phyloP scores from a whole-genome alignment of 345 rosid genomes.

The Microthlaspi erraticum region DNA sequence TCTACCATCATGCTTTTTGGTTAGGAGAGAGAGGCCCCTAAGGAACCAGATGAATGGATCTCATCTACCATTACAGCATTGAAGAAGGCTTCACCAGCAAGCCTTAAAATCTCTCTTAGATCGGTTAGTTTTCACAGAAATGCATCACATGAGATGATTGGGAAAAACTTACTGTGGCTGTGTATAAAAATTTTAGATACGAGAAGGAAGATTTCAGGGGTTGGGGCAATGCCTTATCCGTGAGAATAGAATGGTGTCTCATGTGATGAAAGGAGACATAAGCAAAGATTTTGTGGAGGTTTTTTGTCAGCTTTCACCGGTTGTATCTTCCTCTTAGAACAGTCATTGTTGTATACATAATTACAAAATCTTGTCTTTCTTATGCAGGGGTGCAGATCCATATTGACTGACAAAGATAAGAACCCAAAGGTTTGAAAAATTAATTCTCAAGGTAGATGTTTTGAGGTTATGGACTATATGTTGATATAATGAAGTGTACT shows the following conservation, averaged over 20 bases:
- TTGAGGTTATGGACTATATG: too few relatives aligned
- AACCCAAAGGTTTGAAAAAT: slow-evolving; percentile 94
- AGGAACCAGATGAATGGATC: slow-evolving; percentile 58
- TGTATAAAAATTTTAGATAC: slow-evolving; percentile 63
- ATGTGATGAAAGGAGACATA: slow-evolving; percentile 65
- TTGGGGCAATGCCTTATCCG: slow-evolving; percentile 78
- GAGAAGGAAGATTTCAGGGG: slow-evolving; percentile 84
- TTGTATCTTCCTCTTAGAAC: background rate
- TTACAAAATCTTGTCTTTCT: background rate
- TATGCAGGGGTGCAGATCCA: slow-evolving; percentile 89
- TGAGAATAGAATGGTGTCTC: slow-evolving; percentile 83
- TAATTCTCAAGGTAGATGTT: too few relatives aligned
- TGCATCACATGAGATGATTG: background rate
- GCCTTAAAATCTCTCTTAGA: slow-evolving; percentile 83
- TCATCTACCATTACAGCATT: slow-evolving; percentile 50
- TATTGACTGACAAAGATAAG: slow-evolving; percentile 79
- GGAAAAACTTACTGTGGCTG: slow-evolving; percentile 11
- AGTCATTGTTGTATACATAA: background rate
- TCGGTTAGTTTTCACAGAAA: slow-evolving; percentile 50
- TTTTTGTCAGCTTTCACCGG: slow-evolving; percentile 28
- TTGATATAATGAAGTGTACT: background rate
- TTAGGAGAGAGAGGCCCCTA: slow-evolving; percentile 62
- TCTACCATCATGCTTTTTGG: slow-evolving; percentile 1
- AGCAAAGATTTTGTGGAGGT: slow-evolving; percentile 89
- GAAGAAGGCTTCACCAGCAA: slow-evolving; percentile 82